Evolutionary conservation across 768 basidiomycete species (phyloP), one percentile per base, ranked within the genome.

Genomic region (Candolleomyces efflorescens): DNA sequence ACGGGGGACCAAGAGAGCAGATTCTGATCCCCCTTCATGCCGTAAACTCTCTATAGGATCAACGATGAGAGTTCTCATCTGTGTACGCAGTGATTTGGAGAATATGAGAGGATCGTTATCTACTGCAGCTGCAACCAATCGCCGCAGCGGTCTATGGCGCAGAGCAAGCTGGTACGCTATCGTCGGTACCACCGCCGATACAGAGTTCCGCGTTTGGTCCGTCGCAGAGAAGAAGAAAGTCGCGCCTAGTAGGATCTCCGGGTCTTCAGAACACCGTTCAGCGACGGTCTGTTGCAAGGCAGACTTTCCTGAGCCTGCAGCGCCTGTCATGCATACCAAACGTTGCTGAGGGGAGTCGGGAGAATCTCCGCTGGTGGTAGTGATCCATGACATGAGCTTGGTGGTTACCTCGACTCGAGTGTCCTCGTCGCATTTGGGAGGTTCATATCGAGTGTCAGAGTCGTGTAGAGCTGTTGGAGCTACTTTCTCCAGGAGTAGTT

Each of bases 261-360:
- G 32, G 7, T 54, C 36, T 13, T 51, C 22, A 20, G 53, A 38
- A 23, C 48, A 55, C 2, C 20, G 3, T 48, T 61, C 58, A 20
- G 55, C 60, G 12, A 61, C 26, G 6, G 60, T 59, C 53, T 60
- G 58, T 26, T 53, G 51, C 3, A 60, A n/a, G 1, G 59, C 53
- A 22, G 49, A 50, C 20, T 50, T 50, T 15, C 49, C 49, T 49
- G 50, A 54, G 10, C 49, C 49, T 15, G 49, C 49, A 9, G 49
- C 49, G 13, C 49, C 49, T 17, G 49, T 50, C 49, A 50, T 23
- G 49, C 49, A 50, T 12, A 50, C 26, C 15, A 50, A 17, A 11
- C 27, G 23, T 32, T 32, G 32, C 32, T 32, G 32, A 32, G 32
- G 5, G 27, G 49, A 23, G 9, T n/a, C n/a, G n/a, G 49, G 49